A percentile compares a stretch with the other conserved stretches of the same genome.
These are phyloP conservation scores for Apostasia ramifera DNA, from an alignment of 106 monocot species.

Conservation along the genomic window DNA sequence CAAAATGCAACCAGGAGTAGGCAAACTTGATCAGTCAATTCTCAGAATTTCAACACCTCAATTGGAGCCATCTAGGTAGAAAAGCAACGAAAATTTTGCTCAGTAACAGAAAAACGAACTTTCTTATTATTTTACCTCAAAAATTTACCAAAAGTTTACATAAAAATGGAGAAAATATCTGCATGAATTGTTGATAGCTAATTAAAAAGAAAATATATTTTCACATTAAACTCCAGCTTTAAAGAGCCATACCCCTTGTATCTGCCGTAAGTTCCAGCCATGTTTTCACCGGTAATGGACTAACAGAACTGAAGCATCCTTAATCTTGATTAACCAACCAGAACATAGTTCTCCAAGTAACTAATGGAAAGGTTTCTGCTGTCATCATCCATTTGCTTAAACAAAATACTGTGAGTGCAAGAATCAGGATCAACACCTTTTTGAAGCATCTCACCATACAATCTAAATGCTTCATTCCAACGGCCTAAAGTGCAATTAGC, in stretches of 20 bases:
- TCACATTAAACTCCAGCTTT: no score
- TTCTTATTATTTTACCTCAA: background rate
- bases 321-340: constrained; percentile 15
- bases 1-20: background rate
- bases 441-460: constrained; percentile 67
- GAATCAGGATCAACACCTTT: constrained; percentile 63
- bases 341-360: constrained; percentile 51
- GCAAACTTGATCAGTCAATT: no score
- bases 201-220: background rate
- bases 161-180: no score
- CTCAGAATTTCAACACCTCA: background rate
- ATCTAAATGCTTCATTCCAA: constrained; percentile 58
- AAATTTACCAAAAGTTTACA: background rate
- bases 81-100: no score
- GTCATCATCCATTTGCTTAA: constrained; percentile 50
- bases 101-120: no score
- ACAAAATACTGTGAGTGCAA: constrained; percentile 42
- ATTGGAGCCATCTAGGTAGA: background rate
- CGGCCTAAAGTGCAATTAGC: constrained; percentile 52
- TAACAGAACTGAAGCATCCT: background rate
- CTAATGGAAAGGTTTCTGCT: constrained; percentile 21
- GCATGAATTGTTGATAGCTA: background rate
- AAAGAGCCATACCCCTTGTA: no score
- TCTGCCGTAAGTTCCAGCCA: background rate
- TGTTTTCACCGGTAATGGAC: background rate